Evolutionary conservation across 2,329 filamentous ascomycete species (phyloP), one percentile per base, ranked within the genome.

Genomic region (Alternaria burnsii): DNA sequence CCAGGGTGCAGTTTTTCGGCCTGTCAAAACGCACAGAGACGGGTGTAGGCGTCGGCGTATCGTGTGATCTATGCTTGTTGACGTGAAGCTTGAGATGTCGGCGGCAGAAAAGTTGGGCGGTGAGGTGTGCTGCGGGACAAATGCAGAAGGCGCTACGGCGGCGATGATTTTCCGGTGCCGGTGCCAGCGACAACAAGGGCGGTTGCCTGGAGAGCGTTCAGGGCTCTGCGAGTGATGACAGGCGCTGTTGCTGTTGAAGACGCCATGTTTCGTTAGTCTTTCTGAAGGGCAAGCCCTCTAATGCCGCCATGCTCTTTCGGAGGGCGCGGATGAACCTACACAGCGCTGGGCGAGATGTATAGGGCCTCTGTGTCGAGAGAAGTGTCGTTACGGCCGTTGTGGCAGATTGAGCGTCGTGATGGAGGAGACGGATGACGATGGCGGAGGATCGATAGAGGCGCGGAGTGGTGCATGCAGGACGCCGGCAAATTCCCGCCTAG

Each of bases 251-350:
- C 38, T 41, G 67, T 65, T 59, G 60, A 55, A 66, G 62, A 69
- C 59, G 57, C 54, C 60, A 65, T 63, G 65, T 58, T 62, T 69
- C 63, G 72, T 73, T 69, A 73, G 71, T 73, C 64, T 71, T 66
- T 66, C 70, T 65, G 67, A 68, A 72, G 71, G 69, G 68, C 67
- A 67, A 63, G 72, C 69, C 67, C 66, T 71, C 63, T 59, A 66
- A 62, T 63, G 61, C 62, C 63, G 71, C 71, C 67, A 70, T 73
- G 52, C 67, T 71, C 62, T 44, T 52, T 55, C 52, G 42, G 68
- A 67, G 71, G 68, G 71, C 64, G 67, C 65, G 68, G 67, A 66
- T 64, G 52, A 61, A 75, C 69, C 69, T 74, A 73, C 72, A 70
- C 69, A 70, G 68, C 67, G 69, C 69, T 67, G 62, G 59, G 62